Base-by-base conservation (phyloP, 129 eudicot genomes). In the Kitagawia praeruptora region DNA sequence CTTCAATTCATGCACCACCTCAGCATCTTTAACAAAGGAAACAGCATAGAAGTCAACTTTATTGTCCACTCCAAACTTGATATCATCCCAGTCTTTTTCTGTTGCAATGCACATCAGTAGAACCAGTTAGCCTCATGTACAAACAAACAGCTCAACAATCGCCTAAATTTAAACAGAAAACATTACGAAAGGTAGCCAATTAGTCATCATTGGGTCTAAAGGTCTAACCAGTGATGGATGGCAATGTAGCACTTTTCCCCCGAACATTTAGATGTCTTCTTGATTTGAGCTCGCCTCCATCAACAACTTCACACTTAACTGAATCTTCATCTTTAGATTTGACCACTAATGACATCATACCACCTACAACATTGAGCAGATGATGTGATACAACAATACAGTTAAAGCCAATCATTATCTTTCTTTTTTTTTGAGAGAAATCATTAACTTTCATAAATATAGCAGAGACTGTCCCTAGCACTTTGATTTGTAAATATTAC, bases 51-150 rank as follows among this genome's bases (percentile, higher is more conserved):
- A 95, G 85, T 95, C 98, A 82, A 95, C 94, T 80, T 90, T 88
- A 81, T 95, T 92, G 85, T 95, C 98, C 87, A 95, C 98, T 42
- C 98, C 98, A 83, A 95, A 95, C 87, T 92, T 95, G 87, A 95
- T 92, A 74, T 95, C 98, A 78, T 95, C 98, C 98, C 98, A 95
- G 80, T 95, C 98, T 82, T 95, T 95, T 63, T 95, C 97, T 92
- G 96, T 83, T 75, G 63, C 71, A 82, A 4, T 75, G 63, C 66
- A 82, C 4, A 80, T 70, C 19, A 83, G 74, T 13, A 34, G 37
- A 71, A 77, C 39, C 3, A 49, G 41, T 42, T 81, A 73, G 23
- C 23, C 23, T 78, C 78, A 79, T 75, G 81, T 67, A 72, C 21
- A 27, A 79, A 45, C n/a, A 42, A 58, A 16, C 8, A 40, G 34